These are phyloP conservation scores for Chalaropsis thielavioides DNA, from an alignment of 2,329 filamentous ascomycete species.

Conservation along the genomic window DNA sequence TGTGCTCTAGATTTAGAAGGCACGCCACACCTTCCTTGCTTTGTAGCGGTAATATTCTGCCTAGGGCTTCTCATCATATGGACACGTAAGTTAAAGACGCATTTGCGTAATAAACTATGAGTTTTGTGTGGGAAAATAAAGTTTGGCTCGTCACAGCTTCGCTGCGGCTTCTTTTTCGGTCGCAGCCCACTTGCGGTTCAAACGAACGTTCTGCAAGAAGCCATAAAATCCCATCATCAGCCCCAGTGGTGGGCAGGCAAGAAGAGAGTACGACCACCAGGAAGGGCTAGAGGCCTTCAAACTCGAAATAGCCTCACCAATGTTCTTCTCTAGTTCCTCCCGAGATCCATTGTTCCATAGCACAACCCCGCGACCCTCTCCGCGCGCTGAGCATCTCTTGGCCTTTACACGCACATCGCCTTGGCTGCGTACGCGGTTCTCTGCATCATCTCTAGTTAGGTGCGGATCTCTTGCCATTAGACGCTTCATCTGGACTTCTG, in stretches of 20 bases:
- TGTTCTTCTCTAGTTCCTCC: slow-evolving; percentile 51
- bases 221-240: slow-evolving; percentile 54
- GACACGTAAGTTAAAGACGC: too few species aligned
- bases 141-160: slow-evolving; percentile 25
- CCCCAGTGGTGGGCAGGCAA: slow-evolving; percentile 61
- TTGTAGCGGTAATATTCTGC: background rate
- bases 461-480: slow-evolving; percentile 63
- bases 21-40: background rate
- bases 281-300: slow-evolving; percentile 50
- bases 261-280: slow-evolving; percentile 70
- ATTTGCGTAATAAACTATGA: too few species aligned
- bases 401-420: slow-evolving; percentile 77
- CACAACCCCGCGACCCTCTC: slow-evolving; percentile 54
- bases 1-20: background rate
- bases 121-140: background rate
- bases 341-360: slow-evolving; percentile 79
- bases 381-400: slow-evolving; percentile 52
- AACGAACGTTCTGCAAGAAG: slow-evolving; percentile 53
- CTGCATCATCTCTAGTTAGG: slow-evolving; percentile 69
- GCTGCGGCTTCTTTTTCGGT: slow-evolving; percentile 36
- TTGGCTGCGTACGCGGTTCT: slow-evolving; percentile 75
- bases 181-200: slow-evolving; percentile 56
- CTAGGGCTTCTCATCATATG: too few species aligned
- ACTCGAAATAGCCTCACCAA: slow-evolving; percentile 49
- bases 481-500: slow-evolving; percentile 66